phyloP scores from a whole-genome alignment of 192 early-diverging fungal species.

The Rhizophagus sp. region DNA sequence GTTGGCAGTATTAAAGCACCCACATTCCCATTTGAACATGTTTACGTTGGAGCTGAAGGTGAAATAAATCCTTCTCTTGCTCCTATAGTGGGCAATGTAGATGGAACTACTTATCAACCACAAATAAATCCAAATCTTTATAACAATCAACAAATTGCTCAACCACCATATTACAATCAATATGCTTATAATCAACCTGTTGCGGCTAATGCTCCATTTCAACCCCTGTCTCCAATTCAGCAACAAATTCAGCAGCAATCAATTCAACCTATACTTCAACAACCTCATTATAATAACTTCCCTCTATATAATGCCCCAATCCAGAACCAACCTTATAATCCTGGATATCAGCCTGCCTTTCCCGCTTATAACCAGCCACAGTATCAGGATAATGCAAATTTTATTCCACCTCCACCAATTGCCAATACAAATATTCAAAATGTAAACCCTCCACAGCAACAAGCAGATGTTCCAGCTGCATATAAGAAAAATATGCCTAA shows the following conservation, averaged over 20 bases:
- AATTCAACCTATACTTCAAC: constrained; percentile 15
- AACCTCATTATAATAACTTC: constrained; percentile 28
- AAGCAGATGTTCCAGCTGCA: constrained; percentile 40
- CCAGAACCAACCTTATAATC: constrained; percentile 37
- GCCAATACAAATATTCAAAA: constrained; percentile 34
- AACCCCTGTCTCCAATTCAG: constrained; percentile 30
- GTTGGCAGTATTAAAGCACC: constrained; percentile 47
- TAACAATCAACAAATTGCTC: neutral
- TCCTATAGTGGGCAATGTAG: constrained; percentile 11
- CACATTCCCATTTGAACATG: constrained; percentile 64
- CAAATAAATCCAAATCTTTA: constrained; percentile 3
- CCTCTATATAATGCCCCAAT: constrained; percentile 30
- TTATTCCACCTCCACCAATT: constrained; percentile 36
- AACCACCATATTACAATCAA: constrained; percentile 34
- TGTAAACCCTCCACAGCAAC: constrained; percentile 34
- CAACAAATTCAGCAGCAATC: neutral
- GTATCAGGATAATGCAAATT: constrained; percentile 32
- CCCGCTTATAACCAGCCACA: constrained; percentile 10
- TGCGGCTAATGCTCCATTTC: constrained; percentile 37
- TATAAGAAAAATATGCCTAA: constrained; percentile 47
- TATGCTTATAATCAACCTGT: constrained; percentile 34
- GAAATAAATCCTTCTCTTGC: constrained; percentile 32
- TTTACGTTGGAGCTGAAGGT: constrained; percentile 53
- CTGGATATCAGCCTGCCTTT: constrained; percentile 31
- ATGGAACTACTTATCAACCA: constrained; percentile 23